These are phyloP conservation scores for Sporisorium exsertum DNA, from an alignment of 1,284 basidiomycete species.

Conservation along the genomic window DNA sequence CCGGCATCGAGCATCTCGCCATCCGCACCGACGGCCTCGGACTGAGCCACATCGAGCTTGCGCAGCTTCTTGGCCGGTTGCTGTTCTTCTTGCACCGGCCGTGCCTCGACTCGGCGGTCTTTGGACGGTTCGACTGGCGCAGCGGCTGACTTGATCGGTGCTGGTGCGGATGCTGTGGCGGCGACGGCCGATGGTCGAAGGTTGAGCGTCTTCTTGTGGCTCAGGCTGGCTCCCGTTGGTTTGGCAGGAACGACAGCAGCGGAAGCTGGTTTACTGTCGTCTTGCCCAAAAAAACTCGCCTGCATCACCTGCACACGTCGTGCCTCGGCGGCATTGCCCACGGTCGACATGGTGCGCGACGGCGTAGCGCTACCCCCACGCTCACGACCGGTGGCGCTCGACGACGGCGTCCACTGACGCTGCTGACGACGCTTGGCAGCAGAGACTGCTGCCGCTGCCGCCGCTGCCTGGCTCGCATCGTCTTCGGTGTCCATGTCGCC, in stretches of 20 bases:
- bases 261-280: slow-evolving; percentile 56
- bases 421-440: slow-evolving; percentile 41
- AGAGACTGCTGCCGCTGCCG: slow-evolving; percentile 18
- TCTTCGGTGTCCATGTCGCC: slow-evolving; percentile 48
- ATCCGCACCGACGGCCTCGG: slow-evolving; percentile 77
- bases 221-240: slow-evolving; percentile 45
- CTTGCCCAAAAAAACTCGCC: slow-evolving; percentile 69
- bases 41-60: slow-evolving; percentile 67
- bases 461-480: slow-evolving; percentile 34
- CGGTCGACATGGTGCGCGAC: slow-evolving; percentile 40
- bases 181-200: slow-evolving; percentile 11
- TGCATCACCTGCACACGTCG: slow-evolving; percentile 68
- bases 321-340: slow-evolving; percentile 54
- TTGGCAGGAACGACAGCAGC: slow-evolving; percentile 52
- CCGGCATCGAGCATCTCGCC: slow-evolving; percentile 82
- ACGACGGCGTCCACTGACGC: slow-evolving; percentile 40
- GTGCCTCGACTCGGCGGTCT: slow-evolving; percentile 12
- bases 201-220: slow-evolving; percentile 34
- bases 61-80: slow-evolving; percentile 57
- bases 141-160: slow-evolving; percentile 9
- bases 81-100: slow-evolving; percentile 18
- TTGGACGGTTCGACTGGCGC: not conserved
- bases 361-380: slow-evolving; percentile 43
- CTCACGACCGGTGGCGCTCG: slow-evolving; percentile 32
- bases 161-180: not conserved